Conservation (phyloP, 305 asterid species). For the Coffea humblotiana region DNA sequence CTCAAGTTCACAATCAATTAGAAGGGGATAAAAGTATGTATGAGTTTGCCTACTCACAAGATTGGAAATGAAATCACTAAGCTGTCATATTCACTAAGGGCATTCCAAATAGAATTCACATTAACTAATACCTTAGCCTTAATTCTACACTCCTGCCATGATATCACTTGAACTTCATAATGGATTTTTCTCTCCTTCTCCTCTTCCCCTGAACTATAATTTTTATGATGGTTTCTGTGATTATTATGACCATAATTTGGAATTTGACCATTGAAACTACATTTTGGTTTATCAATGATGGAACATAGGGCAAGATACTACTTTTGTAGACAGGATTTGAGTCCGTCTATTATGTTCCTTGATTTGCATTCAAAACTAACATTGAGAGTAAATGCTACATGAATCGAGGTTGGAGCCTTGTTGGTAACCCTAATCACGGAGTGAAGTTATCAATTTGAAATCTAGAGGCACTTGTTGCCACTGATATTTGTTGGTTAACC, state of each 20-base stretch:
- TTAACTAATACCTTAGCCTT: conserved; percentile 66
- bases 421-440: conserved; percentile 10
- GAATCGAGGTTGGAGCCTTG: conserved; percentile 1
- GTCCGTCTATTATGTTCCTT: conserved; percentile 8
- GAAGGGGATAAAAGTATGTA: background rate
- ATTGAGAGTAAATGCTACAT: conserved; percentile 27
- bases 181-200: conserved; percentile 49
- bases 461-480: background rate
- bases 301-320: conserved; percentile 32
- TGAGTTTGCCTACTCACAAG: conserved; percentile 67
- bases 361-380: conserved; percentile 22
- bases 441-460: background rate
- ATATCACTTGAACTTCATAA: conserved; percentile 78
- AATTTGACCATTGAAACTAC: conserved; percentile 30
- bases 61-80: conserved; percentile 93
- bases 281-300: conserved; percentile 37
- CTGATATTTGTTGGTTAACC: background rate
- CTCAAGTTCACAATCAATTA: background rate
- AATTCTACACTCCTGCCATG: conserved; percentile 87
- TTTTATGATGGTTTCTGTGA: conserved; percentile 30
- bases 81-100: conserved; percentile 91
- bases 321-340: conserved; percentile 16
- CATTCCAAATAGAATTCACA: conserved; percentile 70
- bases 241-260: conserved; percentile 3
- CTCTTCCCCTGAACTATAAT: conserved; percentile 27